Evolutionary conservation across 371 early-diverging fungal species (phyloP), one percentile per base, ranked within the genome.

Genomic region (Ordospora colligata): DNA sequence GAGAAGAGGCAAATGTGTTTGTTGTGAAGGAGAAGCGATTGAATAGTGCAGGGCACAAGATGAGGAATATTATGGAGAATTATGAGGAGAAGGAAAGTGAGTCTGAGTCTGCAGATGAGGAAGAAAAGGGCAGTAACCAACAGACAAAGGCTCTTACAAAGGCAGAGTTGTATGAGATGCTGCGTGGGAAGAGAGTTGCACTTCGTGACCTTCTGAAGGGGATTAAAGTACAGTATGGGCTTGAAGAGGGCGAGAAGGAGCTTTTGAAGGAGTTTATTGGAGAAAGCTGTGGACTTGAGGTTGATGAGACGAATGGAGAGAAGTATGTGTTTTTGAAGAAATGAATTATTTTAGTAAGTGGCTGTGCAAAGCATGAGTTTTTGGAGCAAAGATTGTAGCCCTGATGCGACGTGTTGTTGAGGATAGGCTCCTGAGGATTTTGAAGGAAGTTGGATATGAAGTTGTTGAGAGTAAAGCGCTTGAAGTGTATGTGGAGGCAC

Each of bases 1-100:
- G 78, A 5, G 82, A 75, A 67, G 82, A 80, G 10, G 45, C 49
- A 21, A 58, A 70, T 23, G 67, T 76, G 23, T 72, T 75, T 49
- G 44, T 69, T 37, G 46, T 77, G 22, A 19, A 65, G 25, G 63
- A 68, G 58, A 82, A 77, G 63, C 66, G 67, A 23, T 68, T 84
- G 14, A 75, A 71, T 43, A 73, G 53, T 37, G 54, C 75, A 54
- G 83, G 77, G 32, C 78, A 79, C 42, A 72, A 81, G 43, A 40
- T 77, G 25, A 75, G 69, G 71, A 78, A 80, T 22, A 53, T 82
- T n/a, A 72, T 82, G 22, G 69, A 80, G 45, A 80, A 58, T 69
- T 77, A 75, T 52, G 82, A 79, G 45, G 43, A 73, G 37, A 53
- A 64, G 25, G 53, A 50, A 12, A 25, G 43, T 10, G 63, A 69